Base-by-base conservation (phyloP, 225 moss, liverwort and hornwort species). In the Marchantia paleacea region DNA sequence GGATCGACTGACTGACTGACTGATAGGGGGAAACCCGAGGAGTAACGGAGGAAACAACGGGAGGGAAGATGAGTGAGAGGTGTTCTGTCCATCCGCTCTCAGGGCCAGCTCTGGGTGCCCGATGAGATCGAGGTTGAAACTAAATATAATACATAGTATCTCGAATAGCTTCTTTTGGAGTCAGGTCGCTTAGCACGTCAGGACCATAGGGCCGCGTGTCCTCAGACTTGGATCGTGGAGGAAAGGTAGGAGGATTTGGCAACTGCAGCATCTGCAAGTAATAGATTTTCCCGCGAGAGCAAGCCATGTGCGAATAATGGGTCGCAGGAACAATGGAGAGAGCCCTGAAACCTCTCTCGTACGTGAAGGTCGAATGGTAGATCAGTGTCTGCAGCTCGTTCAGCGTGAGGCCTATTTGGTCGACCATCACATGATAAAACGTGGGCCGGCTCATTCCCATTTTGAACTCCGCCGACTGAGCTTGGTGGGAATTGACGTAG, bases 121-220 rank as follows among this genome's bases (percentile, higher is more conserved):
- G n/a, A n/a, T 39, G 39, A 39, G 39, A 5, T 39, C 39, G 39
- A 39, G 39, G 39, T 60, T 16, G 18, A 24, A 62, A 48, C 54
- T 75, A 75, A 75, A 75, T 20, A 75, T 54, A 75, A 29, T 55
- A 75, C 74, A 75, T 75, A 8, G 28, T 26, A 7, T 75, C 28
- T 16, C 15, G 54, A 26, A 75, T 10, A 1, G 6, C 3, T 6
- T 6, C 3, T 0, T 75, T 25, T 6, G 55, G 52, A 13, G 25
- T 51, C 7, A 75, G 54, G 6, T 29, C 25, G 7, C 52, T 26
- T 10, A 6, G 28, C 24, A 15, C 16, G 1, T 24, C 3, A 3
- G 5, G 26, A 54, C 11, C 52, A 75, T 55, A 13, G 0, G 25
- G 1, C 7, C 22, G 51, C 72, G n/a, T 7, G 0, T 12, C 50